Evolutionary conservation across 169 alveolate genomes (phyloP).

Genomic region (Eimeria falciformis): DNA sequence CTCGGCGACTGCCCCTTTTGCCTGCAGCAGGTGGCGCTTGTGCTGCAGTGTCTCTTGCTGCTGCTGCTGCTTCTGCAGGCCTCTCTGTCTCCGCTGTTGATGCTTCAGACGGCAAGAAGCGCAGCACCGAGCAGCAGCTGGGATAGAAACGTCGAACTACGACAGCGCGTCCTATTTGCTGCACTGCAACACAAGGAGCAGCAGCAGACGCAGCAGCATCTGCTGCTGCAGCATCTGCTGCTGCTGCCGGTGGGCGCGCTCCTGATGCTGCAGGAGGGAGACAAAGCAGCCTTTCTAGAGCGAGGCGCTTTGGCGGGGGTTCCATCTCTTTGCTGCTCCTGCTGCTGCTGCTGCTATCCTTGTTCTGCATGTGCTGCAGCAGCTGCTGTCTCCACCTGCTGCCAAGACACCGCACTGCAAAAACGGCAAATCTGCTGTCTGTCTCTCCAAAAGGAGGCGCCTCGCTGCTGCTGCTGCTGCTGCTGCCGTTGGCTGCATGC

Average conservation of each 20-base stretch:
- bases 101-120: not conserved
- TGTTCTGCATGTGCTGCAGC: not conserved
- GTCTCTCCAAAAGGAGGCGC: not conserved
- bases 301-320: constrained; percentile 2
- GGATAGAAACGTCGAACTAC: not conserved
- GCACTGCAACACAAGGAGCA: not conserved
- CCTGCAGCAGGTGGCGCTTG: not conserved
- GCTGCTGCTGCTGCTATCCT: not conserved
- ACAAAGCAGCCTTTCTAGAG: constrained; percentile 31
- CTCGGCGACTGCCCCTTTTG: not conserved
- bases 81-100: not conserved
- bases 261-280: not conserved
- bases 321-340: not conserved
- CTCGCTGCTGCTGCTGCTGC: not conserved
- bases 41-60: not conserved
- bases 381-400: not conserved
- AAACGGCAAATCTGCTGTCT: not conserved
- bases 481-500: not conserved
- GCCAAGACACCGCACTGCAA: not conserved
- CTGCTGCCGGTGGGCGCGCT: not conserved
- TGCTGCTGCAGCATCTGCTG: constrained; percentile 25
- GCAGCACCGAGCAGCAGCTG: constrained; percentile 15
- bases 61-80: not conserved
- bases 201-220: not conserved
- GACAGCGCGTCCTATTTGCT: not conserved